phyloP scores from a whole-genome alignment of 2,329 filamentous ascomycete genomes.

The Pseudocercospora macadamiae region DNA sequence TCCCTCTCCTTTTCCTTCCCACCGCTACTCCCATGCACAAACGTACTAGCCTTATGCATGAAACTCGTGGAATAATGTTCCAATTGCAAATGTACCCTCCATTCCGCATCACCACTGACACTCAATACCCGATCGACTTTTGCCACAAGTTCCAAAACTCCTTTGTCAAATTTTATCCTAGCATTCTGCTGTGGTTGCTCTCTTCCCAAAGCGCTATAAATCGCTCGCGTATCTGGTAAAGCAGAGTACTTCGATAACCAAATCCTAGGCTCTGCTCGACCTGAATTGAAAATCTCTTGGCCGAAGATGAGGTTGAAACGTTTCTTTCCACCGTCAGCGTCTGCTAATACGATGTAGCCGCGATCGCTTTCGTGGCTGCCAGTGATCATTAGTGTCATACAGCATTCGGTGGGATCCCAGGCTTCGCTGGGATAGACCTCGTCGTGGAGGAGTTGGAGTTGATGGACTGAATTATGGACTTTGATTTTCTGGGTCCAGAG shows the following conservation, averaged over 20 bases:
- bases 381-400: constrained; percentile 23
- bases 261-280: constrained; percentile 19
- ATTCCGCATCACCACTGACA: constrained; percentile 20
- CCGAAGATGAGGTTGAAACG: constrained; percentile 19
- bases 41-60: constrained; percentile 7
- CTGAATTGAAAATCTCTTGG: constrained; percentile 17
- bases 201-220: constrained; percentile 9
- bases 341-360: constrained; percentile 23
- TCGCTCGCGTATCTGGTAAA: background rate
- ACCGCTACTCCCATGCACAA: constrained; percentile 23
- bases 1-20: constrained; percentile 13
- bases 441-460: constrained; percentile 10
- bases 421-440: constrained; percentile 21
- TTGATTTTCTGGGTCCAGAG: constrained; percentile 28
- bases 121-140: constrained; percentile 16
- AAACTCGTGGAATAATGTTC: constrained; percentile 23
- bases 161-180: constrained; percentile 24
- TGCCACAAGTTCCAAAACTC: constrained; percentile 17
- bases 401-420: constrained; percentile 9
- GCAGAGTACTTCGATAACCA: constrained; percentile 17
- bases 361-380: constrained; percentile 22
- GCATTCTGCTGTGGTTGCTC: constrained; percentile 6
- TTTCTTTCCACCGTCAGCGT: constrained; percentile 24
- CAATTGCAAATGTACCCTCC: constrained; percentile 20
- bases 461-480: constrained; percentile 18